Conservation (phyloP, 257 asterid species). For the Eucommia ulmoides region DNA sequence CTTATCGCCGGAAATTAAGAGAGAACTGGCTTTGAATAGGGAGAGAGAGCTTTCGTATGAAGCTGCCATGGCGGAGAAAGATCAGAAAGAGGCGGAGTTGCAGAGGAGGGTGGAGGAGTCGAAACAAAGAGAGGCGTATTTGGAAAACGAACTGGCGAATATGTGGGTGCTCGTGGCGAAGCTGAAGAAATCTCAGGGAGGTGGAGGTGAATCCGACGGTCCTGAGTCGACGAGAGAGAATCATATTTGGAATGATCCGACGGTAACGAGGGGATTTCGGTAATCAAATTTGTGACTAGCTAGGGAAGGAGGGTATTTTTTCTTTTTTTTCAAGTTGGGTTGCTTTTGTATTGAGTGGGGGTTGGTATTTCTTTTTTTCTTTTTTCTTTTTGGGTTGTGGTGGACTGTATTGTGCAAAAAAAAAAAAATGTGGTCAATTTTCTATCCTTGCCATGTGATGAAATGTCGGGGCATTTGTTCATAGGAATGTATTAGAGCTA, state of each 20-base stretch:
- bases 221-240: slow-evolving; percentile 27
- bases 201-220: slow-evolving; percentile 33
- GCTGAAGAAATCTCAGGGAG: slow-evolving; percentile 60
- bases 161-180: slow-evolving; percentile 96
- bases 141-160: slow-evolving; percentile 92
- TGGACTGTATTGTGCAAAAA: too few species aligned
- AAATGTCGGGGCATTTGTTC: too few species aligned
- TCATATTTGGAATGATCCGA: slow-evolving; percentile 8
- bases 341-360: too few species aligned
- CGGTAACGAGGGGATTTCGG: slow-evolving; percentile 3
- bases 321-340: too few species aligned
- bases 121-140: slow-evolving; percentile 84
- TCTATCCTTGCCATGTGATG: too few species aligned
- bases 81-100: slow-evolving; percentile 55
- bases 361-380: too few species aligned
- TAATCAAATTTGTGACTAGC: background rate
- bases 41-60: slow-evolving; percentile 78
- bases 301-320: too few species aligned
- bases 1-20: slow-evolving; percentile 49
- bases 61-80: slow-evolving; percentile 66
- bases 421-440: too few species aligned
- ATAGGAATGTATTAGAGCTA: too few species aligned
- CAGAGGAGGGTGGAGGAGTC: slow-evolving; percentile 87
- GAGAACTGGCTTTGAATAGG: slow-evolving; percentile 59
- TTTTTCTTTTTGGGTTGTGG: too few species aligned